A percentile compares a stretch with the other conserved stretches of the same genome.
phyloP scores from a whole-genome alignment of 768 basidiomycete genomes.

The Phaeotremella skinneri region DNA sequence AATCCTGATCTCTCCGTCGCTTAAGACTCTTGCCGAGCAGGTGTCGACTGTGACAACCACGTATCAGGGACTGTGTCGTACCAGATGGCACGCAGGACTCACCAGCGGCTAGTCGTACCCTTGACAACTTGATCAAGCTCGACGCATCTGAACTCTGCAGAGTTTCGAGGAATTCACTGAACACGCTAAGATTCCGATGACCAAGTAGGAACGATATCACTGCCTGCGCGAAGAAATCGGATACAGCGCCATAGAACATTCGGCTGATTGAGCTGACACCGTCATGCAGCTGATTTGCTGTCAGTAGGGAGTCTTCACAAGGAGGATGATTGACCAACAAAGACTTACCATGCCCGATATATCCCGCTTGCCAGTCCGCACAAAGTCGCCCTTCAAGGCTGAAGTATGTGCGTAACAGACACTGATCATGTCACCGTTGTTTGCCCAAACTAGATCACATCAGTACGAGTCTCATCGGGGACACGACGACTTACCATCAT shows the following conservation, averaged over 20 bases:
- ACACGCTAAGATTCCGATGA: slow-evolving; percentile 76
- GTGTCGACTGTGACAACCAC: slow-evolving; percentile 61
- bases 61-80: not conserved
- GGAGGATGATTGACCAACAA: not conserved
- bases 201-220: slow-evolving; percentile 61
- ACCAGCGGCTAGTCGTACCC: slow-evolving; percentile 82
- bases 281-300: slow-evolving; percentile 63
- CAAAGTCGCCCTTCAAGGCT: slow-evolving; percentile 75
- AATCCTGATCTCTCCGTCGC: slow-evolving; percentile 71
- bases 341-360: slow-evolving; percentile 72
- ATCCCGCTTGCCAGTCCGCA: slow-evolving; percentile 89
- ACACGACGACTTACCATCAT: slow-evolving; percentile 65
- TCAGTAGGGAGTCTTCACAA: too few relatives aligned
- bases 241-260: slow-evolving; percentile 53
- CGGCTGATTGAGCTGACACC: slow-evolving; percentile 91
- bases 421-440: slow-evolving; percentile 94
- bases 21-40: slow-evolving; percentile 70
- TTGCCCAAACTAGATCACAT: slow-evolving; percentile 78
- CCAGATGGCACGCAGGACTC: slow-evolving; percentile 14
- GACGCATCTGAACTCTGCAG: slow-evolving; percentile 88
- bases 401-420: slow-evolving; percentile 84
- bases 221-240: slow-evolving; percentile 96
- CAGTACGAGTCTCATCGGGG: slow-evolving; percentile 49
- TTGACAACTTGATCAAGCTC: slow-evolving; percentile 80
- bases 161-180: slow-evolving; percentile 87